Base-by-base conservation (phyloP, 495 filamentous ascomycete genomes). In the Pyrenula aspistea region DNA sequence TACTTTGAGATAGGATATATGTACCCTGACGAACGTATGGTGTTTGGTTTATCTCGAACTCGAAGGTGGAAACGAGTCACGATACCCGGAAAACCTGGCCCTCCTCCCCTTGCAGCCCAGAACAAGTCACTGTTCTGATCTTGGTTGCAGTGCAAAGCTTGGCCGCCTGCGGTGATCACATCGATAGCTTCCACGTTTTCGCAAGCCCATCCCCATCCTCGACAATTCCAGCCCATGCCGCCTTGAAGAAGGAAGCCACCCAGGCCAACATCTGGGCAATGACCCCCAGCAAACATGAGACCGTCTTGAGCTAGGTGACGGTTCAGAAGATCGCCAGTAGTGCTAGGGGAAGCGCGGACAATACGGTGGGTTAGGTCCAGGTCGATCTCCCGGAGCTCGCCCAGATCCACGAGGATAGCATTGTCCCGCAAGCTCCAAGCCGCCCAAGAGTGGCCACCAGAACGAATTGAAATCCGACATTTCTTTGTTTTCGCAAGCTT, bases 171-270 rank as follows among this genome's bases (percentile, higher is more conserved):
- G 2, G 77, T 78, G 0, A 80, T 75, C 1, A 78, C 72, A 56
- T 80, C 77, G 22, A 82, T 60, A 2, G 65, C 73, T 2, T 63
- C 53, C 2, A 82, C 65, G 55, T 68, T 56, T 59, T 82, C 76
- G 51, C 74, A 78, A 1, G 75, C 77, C 77, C 76, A 82, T 8
- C 77, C 77, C 77, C 77, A 79, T 56, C 71, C 70, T 31, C 69
- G 68, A 57, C 75, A 78, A 57, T 77, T 78, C 77, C 78, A 81
- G 2, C 77, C 77, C 75, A 78, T 79, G 0, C 78, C 79, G 2
- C 78, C 78, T 53, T 80, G 77, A 4, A 81, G 60, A 24, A 81
- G 60, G 55, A 80, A 81, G 0, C 78, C 79, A 2, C 79, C 79
- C 10, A 82, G 56, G 1, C 76, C 79, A 22, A 81, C 78, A 61